phyloP scores from a whole-genome alignment of 371 early-diverging fungal genomes.

The Entomophthora muscae region DNA sequence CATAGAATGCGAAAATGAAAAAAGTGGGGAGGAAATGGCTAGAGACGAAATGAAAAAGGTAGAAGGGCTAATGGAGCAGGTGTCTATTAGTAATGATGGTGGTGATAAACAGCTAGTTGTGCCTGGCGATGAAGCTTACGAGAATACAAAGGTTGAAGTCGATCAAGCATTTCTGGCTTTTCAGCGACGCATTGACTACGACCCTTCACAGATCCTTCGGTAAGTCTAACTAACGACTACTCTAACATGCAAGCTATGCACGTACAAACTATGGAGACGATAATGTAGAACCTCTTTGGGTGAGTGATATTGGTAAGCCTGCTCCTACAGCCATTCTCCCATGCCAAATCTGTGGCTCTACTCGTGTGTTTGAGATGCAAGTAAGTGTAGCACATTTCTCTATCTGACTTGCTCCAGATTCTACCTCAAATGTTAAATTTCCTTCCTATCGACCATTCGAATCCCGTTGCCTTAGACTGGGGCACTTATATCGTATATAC shows the following conservation, averaged over 20 bases:
- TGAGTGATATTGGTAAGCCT: slow-evolving; percentile 48
- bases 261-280: slow-evolving; percentile 40
- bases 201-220: slow-evolving; percentile 80
- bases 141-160: slow-evolving; percentile 68
- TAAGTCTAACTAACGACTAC: slow-evolving; percentile 13
- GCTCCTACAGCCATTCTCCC: slow-evolving; percentile 26
- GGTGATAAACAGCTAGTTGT: slow-evolving; percentile 28
- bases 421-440: slow-evolving; percentile 70
- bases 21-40: slow-evolving; percentile 13
- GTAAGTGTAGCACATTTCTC: slow-evolving; percentile 15
- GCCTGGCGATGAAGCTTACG: slow-evolving; percentile 46
- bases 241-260: slow-evolving; percentile 25
- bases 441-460: slow-evolving; percentile 54
- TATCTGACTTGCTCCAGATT: slow-evolving; percentile 21
- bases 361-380: slow-evolving; percentile 84
- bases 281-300: slow-evolving; percentile 58
- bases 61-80: slow-evolving; percentile 13
- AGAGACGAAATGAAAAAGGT: slow-evolving; percentile 14
- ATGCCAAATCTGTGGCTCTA: slow-evolving; percentile 57
- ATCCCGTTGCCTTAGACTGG: slow-evolving; percentile 69
- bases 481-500: slow-evolving; percentile 77
- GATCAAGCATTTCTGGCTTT: slow-evolving; percentile 79
- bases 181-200: slow-evolving; percentile 58
- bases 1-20: slow-evolving; percentile 57
- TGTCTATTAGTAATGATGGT: slow-evolving; percentile 14